phyloP scores from a whole-genome alignment of 345 rosid species.

The Litchi chinensis region DNA sequence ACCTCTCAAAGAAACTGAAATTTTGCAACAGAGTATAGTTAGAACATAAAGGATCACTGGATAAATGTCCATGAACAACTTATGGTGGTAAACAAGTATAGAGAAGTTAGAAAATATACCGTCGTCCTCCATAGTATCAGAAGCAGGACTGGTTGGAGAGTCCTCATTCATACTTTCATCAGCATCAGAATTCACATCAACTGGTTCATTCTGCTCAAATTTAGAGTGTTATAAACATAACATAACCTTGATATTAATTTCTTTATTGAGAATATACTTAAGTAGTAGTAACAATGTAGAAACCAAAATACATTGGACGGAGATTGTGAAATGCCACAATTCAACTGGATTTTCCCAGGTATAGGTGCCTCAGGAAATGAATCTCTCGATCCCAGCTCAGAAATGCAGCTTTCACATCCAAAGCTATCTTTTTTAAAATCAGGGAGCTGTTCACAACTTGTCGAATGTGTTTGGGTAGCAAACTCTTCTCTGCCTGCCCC shows the following conservation, averaged over 20 bases:
- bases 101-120: constrained; percentile 34
- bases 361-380: constrained; percentile 41
- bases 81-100: neutral
- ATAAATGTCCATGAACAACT: constrained; percentile 12
- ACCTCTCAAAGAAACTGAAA: constrained; percentile 48
- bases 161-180: constrained; percentile 55
- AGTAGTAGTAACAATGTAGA: constrained; percentile 14
- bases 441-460: constrained; percentile 31
- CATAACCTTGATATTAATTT: constrained; percentile 8
- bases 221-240: constrained; percentile 23
- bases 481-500: constrained; percentile 26
- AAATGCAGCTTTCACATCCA: constrained; percentile 35
- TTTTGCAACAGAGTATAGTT: constrained; percentile 26
- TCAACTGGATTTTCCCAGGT: constrained; percentile 41
- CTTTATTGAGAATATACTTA: constrained; percentile 18
- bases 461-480: constrained; percentile 31
- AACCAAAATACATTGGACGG: constrained; percentile 51
- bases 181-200: constrained; percentile 50
- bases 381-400: constrained; percentile 36
- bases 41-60: constrained; percentile 29
- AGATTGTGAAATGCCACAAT: constrained; percentile 41
- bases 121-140: constrained; percentile 48
- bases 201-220: constrained; percentile 50
- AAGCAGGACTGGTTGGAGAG: constrained; percentile 50
- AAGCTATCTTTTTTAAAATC: constrained; percentile 29